Conservation (phyloP, 208 protist genomes). For the Leptomonas pyrrhocoris region DNA sequence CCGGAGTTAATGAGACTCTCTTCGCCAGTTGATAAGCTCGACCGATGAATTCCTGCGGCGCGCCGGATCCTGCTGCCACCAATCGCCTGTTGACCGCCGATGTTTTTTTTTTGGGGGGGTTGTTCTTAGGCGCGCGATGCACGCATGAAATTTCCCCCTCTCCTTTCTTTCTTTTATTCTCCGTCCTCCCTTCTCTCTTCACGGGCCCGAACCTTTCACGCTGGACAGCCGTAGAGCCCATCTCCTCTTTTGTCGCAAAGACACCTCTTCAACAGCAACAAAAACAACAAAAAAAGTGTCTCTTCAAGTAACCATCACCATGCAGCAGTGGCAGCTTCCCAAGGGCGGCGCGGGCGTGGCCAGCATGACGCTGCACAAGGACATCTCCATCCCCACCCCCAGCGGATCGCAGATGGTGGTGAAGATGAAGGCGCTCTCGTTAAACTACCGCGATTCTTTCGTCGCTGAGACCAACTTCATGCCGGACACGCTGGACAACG, state of each 20-base stretch:
- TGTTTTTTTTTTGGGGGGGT: neutral
- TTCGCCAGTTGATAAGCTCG: no score
- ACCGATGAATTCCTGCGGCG: no score
- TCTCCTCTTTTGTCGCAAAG: neutral
- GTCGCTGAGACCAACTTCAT: constrained; percentile 20
- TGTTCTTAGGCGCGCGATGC: no score
- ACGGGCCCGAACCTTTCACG: neutral
- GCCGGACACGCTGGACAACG: constrained; percentile 25
- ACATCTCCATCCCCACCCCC: constrained; percentile 23
- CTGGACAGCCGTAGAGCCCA: no score
- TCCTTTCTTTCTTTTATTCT: neutral
- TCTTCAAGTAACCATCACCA: neutral
- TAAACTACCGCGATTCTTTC: constrained; percentile 37
- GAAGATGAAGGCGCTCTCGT: constrained; percentile 30
- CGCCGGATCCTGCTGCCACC: no score
- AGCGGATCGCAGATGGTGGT: constrained; percentile 20
- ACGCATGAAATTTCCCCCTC: no score
- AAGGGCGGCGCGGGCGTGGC: constrained; percentile 32
- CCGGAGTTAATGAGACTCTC: no score
- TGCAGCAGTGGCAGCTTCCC: constrained; percentile 42
- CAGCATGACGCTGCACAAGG: constrained; percentile 19
- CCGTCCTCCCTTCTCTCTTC: neutral
- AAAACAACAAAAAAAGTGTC: constrained; percentile 8
- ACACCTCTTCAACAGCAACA: neutral
- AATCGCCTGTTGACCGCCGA: neutral